Percentiles rank a stretch among this genome's conserved stretches.
Evolutionary conservation across 345 rosid genomes (phyloP).

Genomic region (Adansonia digitata): DNA sequence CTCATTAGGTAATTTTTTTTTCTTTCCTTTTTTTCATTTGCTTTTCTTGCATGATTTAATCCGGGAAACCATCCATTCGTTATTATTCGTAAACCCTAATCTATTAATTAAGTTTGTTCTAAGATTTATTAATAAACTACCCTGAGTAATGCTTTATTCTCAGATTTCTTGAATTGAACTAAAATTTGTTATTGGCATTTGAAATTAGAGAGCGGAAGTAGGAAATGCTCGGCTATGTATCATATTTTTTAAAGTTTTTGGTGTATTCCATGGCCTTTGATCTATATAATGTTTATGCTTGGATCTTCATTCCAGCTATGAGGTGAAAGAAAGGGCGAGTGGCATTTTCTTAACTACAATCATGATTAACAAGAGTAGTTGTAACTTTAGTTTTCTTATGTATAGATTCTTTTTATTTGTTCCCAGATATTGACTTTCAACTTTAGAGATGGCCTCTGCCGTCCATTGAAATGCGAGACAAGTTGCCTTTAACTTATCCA

Average conservation of each 20-base stretch:
- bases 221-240: neutral
- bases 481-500: neutral
- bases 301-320: neutral
- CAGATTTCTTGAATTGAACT: neutral
- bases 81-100: neutral
- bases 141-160: neutral
- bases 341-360: neutral
- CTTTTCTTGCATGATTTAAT: neutral
- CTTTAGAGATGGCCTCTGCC: neutral
- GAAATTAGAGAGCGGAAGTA: neutral
- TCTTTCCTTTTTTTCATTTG: neutral
- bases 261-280: neutral
- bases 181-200: neutral
- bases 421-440: neutral
- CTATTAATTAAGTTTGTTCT: neutral
- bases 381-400: neutral
- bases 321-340: neutral
- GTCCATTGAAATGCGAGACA: neutral
- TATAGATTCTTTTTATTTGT: neutral
- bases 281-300: neutral
- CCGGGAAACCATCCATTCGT: neutral
- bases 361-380: neutral
- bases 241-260: neutral
- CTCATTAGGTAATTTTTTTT: slow-evolving; percentile 58
- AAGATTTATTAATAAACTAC: neutral